Conservation (phyloP, 768 basidiomycete species). For the Leccinum disarticulatum region DNA sequence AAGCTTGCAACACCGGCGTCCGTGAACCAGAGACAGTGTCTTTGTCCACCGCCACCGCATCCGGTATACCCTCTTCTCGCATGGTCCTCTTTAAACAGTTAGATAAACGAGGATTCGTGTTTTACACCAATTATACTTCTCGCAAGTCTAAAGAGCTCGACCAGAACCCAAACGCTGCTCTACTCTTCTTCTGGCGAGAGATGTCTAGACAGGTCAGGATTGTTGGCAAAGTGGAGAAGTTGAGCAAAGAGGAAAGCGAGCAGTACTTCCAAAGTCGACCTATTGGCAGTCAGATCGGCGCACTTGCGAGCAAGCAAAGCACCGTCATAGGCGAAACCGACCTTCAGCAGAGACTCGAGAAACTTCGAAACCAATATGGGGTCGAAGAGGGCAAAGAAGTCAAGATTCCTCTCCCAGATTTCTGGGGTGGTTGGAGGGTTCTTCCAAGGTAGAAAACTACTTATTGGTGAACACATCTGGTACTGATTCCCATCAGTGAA, state of each 20-base stretch:
- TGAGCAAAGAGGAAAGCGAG: slow-evolving; percentile 68
- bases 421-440: slow-evolving; percentile 97
- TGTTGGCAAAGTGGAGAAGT: slow-evolving; percentile 80
- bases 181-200: slow-evolving; percentile 92
- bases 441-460: slow-evolving; percentile 67
- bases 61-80: slow-evolving; percentile 82
- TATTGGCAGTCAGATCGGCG: slow-evolving; percentile 80
- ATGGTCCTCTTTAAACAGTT: slow-evolving; percentile 91
- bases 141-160: slow-evolving; percentile 84
- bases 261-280: slow-evolving; percentile 85
- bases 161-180: slow-evolving; percentile 74
- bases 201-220: slow-evolving; percentile 79
- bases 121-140: slow-evolving; percentile 96
- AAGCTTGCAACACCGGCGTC: slow-evolving; percentile 57
- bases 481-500: slow-evolving; percentile 55
- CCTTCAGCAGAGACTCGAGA: slow-evolving; percentile 58
- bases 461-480: not conserved
- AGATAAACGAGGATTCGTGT: slow-evolving; percentile 87
- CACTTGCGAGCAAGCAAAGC: slow-evolving; percentile 94
- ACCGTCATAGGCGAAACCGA: slow-evolving; percentile 71
- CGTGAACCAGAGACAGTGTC: slow-evolving; percentile 90
- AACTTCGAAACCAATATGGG: slow-evolving; percentile 57
- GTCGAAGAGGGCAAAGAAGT: slow-evolving; percentile 38
- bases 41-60: slow-evolving; percentile 66
- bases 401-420: slow-evolving; percentile 76